A percentile compares a stretch with the other conserved stretches of the same genome.
phyloP scores from a whole-genome alignment of 1,284 basidiomycete genomes.

The Quambalaria eucalypti region DNA sequence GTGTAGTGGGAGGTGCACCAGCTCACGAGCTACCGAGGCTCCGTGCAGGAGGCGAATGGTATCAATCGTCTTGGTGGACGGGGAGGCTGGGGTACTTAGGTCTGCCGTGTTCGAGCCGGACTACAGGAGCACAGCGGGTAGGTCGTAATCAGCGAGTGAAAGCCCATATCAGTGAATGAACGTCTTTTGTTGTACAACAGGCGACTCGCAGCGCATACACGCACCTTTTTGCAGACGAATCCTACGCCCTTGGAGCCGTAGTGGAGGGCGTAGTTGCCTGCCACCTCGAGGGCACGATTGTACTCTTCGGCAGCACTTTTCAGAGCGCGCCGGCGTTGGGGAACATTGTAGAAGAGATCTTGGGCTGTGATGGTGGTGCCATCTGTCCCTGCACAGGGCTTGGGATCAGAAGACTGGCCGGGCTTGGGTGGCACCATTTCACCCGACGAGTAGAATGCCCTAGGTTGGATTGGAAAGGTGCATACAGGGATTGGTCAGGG shows the following conservation, averaged over 20 bases:
- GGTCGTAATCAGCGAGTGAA: too few relatives aligned
- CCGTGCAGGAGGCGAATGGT: constrained; percentile 78
- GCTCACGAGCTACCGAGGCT: constrained; percentile 67
- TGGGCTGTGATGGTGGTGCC: constrained; percentile 90
- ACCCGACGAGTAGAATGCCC: constrained; percentile 35
- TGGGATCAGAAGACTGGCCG: constrained; percentile 52
- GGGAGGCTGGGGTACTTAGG: constrained; percentile 65
- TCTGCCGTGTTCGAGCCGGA: constrained; percentile 52
- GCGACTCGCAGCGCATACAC: neutral
- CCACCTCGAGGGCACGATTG: constrained; percentile 76
- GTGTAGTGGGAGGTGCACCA: constrained; percentile 53
- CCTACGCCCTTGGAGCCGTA: constrained; percentile 55
- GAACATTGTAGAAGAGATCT: constrained; percentile 90
- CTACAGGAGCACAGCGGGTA: neutral
- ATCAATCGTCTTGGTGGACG: constrained; percentile 56
- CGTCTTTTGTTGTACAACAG: neutral
- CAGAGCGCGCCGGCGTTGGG: constrained; percentile 75
- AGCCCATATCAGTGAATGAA: neutral
- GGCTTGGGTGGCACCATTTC: constrained; percentile 22
- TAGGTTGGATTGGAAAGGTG: neutral
- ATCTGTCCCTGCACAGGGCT: constrained; percentile 84
- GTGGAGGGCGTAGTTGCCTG: constrained; percentile 73
- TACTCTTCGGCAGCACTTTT: constrained; percentile 85
- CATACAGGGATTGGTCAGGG: neutral
- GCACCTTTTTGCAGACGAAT: constrained; percentile 56